Percentiles rank a stretch among this genome's conserved stretches.
Conservation (phyloP, 2,329 filamentous ascomycete species). For the Calcarisporium arbuscula region DNA sequence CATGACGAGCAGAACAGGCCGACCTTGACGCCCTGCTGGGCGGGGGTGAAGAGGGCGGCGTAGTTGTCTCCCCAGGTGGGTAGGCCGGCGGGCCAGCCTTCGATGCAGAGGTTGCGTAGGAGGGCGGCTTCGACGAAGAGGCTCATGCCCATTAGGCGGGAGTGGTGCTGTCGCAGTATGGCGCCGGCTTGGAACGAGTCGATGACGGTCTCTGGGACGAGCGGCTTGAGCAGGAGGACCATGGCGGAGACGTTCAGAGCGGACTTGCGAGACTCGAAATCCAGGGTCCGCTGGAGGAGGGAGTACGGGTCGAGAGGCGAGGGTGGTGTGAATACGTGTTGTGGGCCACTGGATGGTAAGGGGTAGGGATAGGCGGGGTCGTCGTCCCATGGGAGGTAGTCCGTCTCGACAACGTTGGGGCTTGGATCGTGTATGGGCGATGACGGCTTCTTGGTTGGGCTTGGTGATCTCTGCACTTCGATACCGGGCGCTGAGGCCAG, state of each 20-base stretch:
- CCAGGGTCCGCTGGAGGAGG: conserved; percentile 46
- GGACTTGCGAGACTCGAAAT: conserved; percentile 50
- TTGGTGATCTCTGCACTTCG: conserved; percentile 13
- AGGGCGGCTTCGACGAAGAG: conserved; percentile 56
- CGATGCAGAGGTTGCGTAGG: conserved; percentile 53
- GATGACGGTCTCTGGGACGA: conserved; percentile 49
- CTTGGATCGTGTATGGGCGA: conserved; percentile 31
- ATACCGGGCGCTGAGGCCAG: conserved; percentile 11
- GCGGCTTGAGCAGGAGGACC: conserved; percentile 51
- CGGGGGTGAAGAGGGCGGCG: conserved; percentile 43
- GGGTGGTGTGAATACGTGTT: too few species aligned
- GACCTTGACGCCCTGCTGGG: conserved; percentile 49
- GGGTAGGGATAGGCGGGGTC: conserved; percentile 52
- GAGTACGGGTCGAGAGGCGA: conserved; percentile 49
- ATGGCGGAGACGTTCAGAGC: conserved; percentile 56
- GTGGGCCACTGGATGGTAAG: conserved; percentile 12
- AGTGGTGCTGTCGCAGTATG: conserved; percentile 54
- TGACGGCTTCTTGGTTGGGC: conserved; percentile 17
- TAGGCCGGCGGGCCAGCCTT: conserved; percentile 48
- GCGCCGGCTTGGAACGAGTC: conserved; percentile 49
- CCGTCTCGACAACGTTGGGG: conserved; percentile 44
- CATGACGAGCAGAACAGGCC: conserved; percentile 50
- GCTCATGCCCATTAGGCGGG: conserved; percentile 51
- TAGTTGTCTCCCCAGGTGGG: conserved; percentile 50
- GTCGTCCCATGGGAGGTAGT: conserved; percentile 53